Conservation (phyloP, 306 rosid species). For the Cajanus cajan region DNA sequence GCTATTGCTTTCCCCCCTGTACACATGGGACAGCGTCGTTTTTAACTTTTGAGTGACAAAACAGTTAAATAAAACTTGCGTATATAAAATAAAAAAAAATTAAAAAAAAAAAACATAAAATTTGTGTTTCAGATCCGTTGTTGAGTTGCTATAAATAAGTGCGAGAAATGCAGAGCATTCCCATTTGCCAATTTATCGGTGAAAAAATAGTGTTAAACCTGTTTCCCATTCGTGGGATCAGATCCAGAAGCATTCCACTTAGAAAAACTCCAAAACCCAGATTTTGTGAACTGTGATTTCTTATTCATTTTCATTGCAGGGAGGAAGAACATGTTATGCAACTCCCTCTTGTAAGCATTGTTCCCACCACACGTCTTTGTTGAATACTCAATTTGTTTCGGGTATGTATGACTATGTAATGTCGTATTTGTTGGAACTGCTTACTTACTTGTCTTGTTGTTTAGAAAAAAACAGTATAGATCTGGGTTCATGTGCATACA, state of each 20-base stretch:
- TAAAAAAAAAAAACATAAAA: neutral
- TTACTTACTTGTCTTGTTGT: neutral
- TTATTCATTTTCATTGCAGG: neutral
- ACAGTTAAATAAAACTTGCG: neutral
- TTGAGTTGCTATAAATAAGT: constrained; percentile 28
- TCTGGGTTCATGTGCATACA: constrained; percentile 35
- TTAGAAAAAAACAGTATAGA: constrained; percentile 6
- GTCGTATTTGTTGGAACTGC: neutral
- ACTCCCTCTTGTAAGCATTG: neutral
- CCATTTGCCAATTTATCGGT: neutral
- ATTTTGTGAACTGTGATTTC: constrained; percentile 6
- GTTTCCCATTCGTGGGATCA: constrained; percentile 9
- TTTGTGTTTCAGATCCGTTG: constrained; percentile 30
- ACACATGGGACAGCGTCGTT: constrained; percentile 18
- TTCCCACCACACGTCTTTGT: neutral
- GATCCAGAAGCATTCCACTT: constrained; percentile 36
- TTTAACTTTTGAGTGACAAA: neutral
- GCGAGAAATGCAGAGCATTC: neutral
- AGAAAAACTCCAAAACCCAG: constrained; percentile 12
- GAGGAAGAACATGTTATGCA: neutral
- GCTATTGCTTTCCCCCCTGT: neutral
- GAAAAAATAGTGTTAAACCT: neutral
- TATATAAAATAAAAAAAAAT: neutral
- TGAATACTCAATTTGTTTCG: constrained; percentile 24
- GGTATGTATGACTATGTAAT: constrained; percentile 32